phyloP scores from a whole-genome alignment of 768 basidiomycete genomes.

The Harrya chromipes region DNA sequence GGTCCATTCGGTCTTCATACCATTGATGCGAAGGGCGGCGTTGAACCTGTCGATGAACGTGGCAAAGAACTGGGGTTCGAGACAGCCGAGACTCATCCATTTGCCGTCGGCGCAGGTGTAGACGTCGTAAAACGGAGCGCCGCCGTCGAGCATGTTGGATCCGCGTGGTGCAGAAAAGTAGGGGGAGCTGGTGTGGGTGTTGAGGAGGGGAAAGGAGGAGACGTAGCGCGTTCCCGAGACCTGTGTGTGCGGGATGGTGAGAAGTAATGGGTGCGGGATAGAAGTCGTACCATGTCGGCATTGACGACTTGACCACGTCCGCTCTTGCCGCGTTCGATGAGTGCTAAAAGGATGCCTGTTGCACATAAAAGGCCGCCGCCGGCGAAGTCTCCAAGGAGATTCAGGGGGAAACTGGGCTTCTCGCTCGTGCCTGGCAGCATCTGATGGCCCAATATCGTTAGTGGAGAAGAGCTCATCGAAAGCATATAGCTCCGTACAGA shows the following conservation, averaged over 20 bases:
- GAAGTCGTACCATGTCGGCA: slow-evolving; percentile 62
- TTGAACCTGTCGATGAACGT: slow-evolving; percentile 57
- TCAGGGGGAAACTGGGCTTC: slow-evolving; percentile 70
- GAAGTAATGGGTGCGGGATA: neutral
- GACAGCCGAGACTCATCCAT: slow-evolving; percentile 75
- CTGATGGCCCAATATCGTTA: slow-evolving; percentile 29
- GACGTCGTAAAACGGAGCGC: slow-evolving; percentile 73
- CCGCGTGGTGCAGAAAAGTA: slow-evolving; percentile 48
- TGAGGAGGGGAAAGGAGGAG: slow-evolving; percentile 66
- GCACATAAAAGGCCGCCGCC: slow-evolving; percentile 76
- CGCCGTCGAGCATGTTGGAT: slow-evolving; percentile 65
- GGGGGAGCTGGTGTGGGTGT: slow-evolving; percentile 31
- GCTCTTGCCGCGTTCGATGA: slow-evolving; percentile 62
- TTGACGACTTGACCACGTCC: slow-evolving; percentile 74
- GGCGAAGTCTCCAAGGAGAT: slow-evolving; percentile 79
- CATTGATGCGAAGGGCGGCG: slow-evolving; percentile 42
- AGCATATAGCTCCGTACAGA: slow-evolving; percentile 41
- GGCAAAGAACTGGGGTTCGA: slow-evolving; percentile 71
- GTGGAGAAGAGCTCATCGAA: neutral
- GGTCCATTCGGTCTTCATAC: slow-evolving; percentile 48
- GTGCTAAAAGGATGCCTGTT: slow-evolving; percentile 68
- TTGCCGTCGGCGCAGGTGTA: slow-evolving; percentile 70
- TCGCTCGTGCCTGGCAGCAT: slow-evolving; percentile 63
- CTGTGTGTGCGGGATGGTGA: slow-evolving; percentile 35
- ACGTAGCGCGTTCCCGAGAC: slow-evolving; percentile 78